Evolutionary conservation across 1,284 basidiomycete species (phyloP).

Genomic region (Cerioporus squamosus): DNA sequence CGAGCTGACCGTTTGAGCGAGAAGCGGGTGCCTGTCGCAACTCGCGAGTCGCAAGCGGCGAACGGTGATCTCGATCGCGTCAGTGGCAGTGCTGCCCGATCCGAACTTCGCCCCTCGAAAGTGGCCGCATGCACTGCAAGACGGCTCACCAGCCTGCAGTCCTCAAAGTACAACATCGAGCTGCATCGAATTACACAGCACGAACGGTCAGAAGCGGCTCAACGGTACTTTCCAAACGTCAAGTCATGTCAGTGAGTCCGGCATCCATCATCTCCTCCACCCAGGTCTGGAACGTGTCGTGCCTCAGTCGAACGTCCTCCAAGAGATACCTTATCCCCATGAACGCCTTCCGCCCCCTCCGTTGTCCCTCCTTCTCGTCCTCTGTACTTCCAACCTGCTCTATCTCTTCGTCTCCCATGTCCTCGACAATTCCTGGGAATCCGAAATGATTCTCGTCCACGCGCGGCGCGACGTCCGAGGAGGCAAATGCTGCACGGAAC

Average conservation of each 20-base stretch:
- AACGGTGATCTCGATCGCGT: too few relatives aligned
- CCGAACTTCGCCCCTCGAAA: too few relatives aligned
- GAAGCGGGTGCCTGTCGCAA: not conserved
- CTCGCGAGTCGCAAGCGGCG: too few relatives aligned
- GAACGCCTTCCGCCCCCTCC: slow-evolving; percentile 72
- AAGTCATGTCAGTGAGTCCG: slow-evolving; percentile 32
- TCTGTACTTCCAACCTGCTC: slow-evolving; percentile 40
- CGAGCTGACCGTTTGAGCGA: not conserved
- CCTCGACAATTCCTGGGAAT: slow-evolving; percentile 76
- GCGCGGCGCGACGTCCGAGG: slow-evolving; percentile 69
- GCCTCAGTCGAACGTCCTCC: slow-evolving; percentile 68
- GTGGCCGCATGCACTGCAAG: too few relatives aligned
- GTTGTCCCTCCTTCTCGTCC: slow-evolving; percentile 65
- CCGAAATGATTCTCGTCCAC: slow-evolving; percentile 82
- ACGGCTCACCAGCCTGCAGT: not conserved
- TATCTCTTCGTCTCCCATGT: slow-evolving; percentile 58
- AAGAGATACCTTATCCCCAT: slow-evolving; percentile 60
- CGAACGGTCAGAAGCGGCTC: too few relatives aligned
- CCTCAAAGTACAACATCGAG: too few relatives aligned
- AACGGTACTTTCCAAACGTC: too few relatives aligned
- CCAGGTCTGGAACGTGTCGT: slow-evolving; percentile 77
- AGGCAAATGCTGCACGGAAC: slow-evolving; percentile 75
- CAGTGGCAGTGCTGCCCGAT: too few relatives aligned
- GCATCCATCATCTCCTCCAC: slow-evolving; percentile 79
- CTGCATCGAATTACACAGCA: too few relatives aligned